Conservation (phyloP, 495 filamentous ascomycete species). For the Cercophora scortea region DNA sequence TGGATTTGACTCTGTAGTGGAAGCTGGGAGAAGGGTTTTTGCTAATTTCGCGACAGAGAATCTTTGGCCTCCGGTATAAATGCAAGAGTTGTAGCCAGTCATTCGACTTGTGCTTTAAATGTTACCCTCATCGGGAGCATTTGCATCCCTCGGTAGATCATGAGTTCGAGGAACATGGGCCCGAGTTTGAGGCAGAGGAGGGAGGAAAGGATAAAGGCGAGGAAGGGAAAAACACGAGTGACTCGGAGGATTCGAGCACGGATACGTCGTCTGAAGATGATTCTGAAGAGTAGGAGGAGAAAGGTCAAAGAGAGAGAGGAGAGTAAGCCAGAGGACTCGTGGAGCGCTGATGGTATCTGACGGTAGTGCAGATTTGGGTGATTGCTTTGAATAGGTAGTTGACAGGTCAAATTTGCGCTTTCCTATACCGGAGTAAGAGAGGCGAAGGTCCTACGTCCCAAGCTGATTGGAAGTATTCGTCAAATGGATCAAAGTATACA, state of each 20-base stretch:
- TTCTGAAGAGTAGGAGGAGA: not conserved
- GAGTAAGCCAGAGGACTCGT: too few species aligned
- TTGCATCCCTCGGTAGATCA: not conserved
- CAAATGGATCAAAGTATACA: too few species aligned
- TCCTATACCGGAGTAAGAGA: too few species aligned
- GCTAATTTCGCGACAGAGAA: not conserved
- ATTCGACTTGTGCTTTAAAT: constrained; percentile 3
- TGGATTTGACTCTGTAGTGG: not conserved
- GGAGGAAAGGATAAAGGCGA: not conserved
- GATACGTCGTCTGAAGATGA: constrained; percentile 2
- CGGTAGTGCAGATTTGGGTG: not conserved
- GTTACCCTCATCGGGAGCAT: not conserved
- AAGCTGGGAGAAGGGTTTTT: not conserved
- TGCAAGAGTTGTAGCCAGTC: constrained; percentile 1
- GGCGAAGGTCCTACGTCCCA: too few species aligned
- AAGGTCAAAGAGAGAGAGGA: not conserved
- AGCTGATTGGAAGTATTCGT: too few species aligned
- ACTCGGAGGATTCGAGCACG: not conserved
- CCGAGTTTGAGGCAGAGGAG: not conserved
- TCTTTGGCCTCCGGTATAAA: not conserved
- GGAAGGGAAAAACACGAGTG: not conserved
- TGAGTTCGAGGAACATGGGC: not conserved
- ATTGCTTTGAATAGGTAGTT: not conserved
- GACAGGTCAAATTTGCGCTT: too few species aligned
- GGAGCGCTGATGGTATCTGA: not conserved